Conservation (phyloP, 1,139 yeast genomes). For the Suhomyces kunorum region DNA sequence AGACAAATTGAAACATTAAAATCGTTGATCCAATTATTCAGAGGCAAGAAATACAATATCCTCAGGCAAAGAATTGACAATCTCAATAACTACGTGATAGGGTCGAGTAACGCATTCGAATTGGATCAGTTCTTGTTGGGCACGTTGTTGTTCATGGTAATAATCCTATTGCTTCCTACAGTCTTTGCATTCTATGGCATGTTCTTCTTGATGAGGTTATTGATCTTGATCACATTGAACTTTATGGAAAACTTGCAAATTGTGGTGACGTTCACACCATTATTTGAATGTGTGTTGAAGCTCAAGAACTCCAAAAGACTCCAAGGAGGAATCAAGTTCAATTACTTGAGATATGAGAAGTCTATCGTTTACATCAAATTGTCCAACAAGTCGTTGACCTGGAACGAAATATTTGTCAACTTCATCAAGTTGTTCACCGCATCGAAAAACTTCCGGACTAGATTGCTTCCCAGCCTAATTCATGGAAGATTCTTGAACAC, state of each 20-base stretch:
- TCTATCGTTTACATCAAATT: slow-evolving; percentile 31
- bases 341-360: slow-evolving; percentile 22
- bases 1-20: slow-evolving; percentile 70
- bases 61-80: slow-evolving; percentile 80
- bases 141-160: slow-evolving; percentile 79
- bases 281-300: slow-evolving; percentile 77
- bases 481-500: slow-evolving; percentile 36
- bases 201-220: slow-evolving; percentile 62
- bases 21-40: slow-evolving; percentile 79
- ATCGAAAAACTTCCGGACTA: slow-evolving; percentile 33
- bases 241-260: slow-evolving; percentile 63
- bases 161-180: slow-evolving; percentile 81
- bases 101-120: slow-evolving; percentile 53
- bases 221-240: slow-evolving; percentile 52
- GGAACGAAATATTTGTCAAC: slow-evolving; percentile 39
- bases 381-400: slow-evolving; percentile 43
- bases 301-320: slow-evolving; percentile 79
- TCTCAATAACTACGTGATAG: slow-evolving; percentile 51
- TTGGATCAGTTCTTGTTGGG: slow-evolving; percentile 87
- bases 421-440: slow-evolving; percentile 35
- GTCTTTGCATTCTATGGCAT: slow-evolving; percentile 79
- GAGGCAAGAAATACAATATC: slow-evolving; percentile 87
- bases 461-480: slow-evolving; percentile 30
- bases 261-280: slow-evolving; percentile 77
- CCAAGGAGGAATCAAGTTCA: slow-evolving; percentile 81